Percentiles rank a stretch among this genome's conserved stretches.
These are phyloP conservation scores for Triangularia setosa DNA, from an alignment of 2,329 filamentous ascomycete species.

Conservation along the genomic window DNA sequence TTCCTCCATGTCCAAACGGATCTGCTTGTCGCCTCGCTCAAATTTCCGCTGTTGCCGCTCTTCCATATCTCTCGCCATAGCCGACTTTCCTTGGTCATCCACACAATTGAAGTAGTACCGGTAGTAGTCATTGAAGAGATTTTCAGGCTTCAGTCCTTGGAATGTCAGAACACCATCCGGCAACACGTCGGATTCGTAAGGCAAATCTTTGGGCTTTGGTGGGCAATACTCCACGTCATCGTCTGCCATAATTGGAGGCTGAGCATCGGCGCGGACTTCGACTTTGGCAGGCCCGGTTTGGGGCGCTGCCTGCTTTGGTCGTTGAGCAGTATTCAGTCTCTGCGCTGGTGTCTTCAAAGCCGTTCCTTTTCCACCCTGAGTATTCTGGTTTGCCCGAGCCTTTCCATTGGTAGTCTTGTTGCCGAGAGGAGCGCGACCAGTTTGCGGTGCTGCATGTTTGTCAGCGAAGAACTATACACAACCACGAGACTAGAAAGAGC, in stretches of 20 bases:
- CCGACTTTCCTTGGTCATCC: slow-evolving; percentile 63
- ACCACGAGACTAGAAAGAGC: slow-evolving; percentile 24
- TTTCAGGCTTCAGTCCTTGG: slow-evolving; percentile 54
- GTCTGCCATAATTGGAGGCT: slow-evolving; percentile 48
- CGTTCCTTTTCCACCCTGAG: slow-evolving; percentile 58
- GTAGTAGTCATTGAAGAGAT: slow-evolving; percentile 59
- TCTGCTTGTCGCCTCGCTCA: slow-evolving; percentile 60
- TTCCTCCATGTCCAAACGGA: slow-evolving; percentile 62
- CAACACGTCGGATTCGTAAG: slow-evolving; percentile 67
- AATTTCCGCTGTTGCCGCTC: slow-evolving; percentile 48
- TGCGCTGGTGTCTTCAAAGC: slow-evolving; percentile 22
- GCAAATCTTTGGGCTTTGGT: slow-evolving; percentile 62
- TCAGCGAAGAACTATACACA: not conserved
- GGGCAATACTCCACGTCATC: slow-evolving; percentile 89
- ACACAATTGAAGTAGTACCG: slow-evolving; percentile 58
- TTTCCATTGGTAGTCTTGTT: slow-evolving; percentile 98
- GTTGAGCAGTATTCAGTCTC: slow-evolving; percentile 57
- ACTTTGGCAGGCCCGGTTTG: slow-evolving; percentile 56
- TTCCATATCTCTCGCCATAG: slow-evolving; percentile 57
- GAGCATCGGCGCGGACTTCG: slow-evolving; percentile 53
- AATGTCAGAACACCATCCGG: slow-evolving; percentile 55
- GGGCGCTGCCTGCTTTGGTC: slow-evolving; percentile 53
- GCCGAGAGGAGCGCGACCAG: slow-evolving; percentile 71
- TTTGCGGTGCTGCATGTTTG: slow-evolving; percentile 51
- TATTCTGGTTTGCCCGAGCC: slow-evolving; percentile 54